Evolutionary conservation across 2,329 filamentous ascomycete species (phyloP).

Genomic region (Colletotrichum melonis): DNA sequence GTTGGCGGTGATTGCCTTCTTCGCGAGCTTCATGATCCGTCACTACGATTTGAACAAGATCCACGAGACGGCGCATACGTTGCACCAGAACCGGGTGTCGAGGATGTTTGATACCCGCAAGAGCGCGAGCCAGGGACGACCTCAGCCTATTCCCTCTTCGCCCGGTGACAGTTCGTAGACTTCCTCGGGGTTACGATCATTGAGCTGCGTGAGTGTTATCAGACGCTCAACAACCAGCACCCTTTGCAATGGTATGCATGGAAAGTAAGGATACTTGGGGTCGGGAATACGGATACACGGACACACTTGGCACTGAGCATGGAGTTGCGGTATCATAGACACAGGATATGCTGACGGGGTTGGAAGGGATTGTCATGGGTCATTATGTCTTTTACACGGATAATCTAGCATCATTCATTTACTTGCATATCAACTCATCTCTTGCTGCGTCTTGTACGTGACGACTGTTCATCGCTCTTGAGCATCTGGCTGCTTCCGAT

Average conservation of each 20-base stretch:
- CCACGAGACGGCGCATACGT: conserved; percentile 29
- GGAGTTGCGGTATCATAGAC: conserved; percentile 28
- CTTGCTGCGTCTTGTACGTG: too few relatives aligned
- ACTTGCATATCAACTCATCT: background rate
- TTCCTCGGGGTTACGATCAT: too few relatives aligned
- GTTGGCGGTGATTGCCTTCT: conserved; percentile 29
- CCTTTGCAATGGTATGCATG: background rate
- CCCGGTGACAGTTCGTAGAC: conserved; percentile 16
- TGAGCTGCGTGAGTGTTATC: background rate
- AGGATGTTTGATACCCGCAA: conserved; percentile 12
- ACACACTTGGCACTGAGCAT: conserved; percentile 22
- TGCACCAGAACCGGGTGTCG: conserved; percentile 30
- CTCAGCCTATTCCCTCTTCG: conserved; percentile 22
- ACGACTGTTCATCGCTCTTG: too few relatives aligned
- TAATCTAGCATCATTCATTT: conserved; percentile 7
- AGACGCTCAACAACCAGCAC: background rate
- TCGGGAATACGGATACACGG: background rate
- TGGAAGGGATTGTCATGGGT: background rate
- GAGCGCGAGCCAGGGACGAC: background rate
- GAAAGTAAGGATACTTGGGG: too few relatives aligned
- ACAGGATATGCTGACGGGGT: background rate
- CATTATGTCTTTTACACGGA: background rate
- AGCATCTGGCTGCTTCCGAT: too few relatives aligned
- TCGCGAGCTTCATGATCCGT: conserved; percentile 29
- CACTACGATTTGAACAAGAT: conserved; percentile 34